Conservation (phyloP, 805 yeast species). For the Metschnikowia rubicola region DNA sequence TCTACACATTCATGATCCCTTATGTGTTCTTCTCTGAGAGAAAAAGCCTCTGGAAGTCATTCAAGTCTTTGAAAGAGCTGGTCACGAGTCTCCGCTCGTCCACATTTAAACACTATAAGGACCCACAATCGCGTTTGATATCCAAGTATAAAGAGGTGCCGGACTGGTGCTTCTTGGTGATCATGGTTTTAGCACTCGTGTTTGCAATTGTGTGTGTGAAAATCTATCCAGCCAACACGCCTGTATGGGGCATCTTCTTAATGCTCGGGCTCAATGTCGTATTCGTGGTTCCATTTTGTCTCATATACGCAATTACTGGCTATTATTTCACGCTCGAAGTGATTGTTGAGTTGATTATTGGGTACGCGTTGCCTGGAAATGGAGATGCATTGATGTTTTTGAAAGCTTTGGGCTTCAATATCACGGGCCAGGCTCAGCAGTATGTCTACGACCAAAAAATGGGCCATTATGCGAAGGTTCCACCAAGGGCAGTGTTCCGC, state of each 20-base stretch:
- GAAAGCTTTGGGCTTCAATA: conserved; percentile 46
- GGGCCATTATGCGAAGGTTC: conserved; percentile 42
- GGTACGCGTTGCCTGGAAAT: conserved; percentile 45
- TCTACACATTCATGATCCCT: conserved; percentile 23
- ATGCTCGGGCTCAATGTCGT: conserved; percentile 36
- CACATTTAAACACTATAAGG: conserved; percentile 15
- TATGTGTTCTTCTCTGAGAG: conserved; percentile 10
- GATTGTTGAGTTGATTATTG: conserved; percentile 39
- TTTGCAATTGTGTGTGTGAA: conserved; percentile 36
- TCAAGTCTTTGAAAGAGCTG: conserved; percentile 13
- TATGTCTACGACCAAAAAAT: conserved; percentile 46
- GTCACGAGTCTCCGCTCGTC: conserved; percentile 16
- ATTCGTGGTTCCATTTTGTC: conserved; percentile 38
- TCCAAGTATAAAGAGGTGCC: conserved; percentile 36
- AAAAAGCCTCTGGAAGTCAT: conserved; percentile 6
- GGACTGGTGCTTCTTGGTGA: conserved; percentile 40
- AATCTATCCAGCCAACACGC: conserved; percentile 41
- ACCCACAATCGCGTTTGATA: conserved; percentile 57
- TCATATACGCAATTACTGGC: conserved; percentile 33
- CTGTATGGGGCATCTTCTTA: conserved; percentile 40
- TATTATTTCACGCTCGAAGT: conserved; percentile 39
- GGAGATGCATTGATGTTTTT: conserved; percentile 47
- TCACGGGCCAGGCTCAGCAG: conserved; percentile 44
- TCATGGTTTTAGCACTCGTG: conserved; percentile 30
- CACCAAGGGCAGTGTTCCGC: conserved; percentile 37